Conservation (phyloP, 495 filamentous ascomycete genomes). For the Aspergillus panamensis region DNA sequence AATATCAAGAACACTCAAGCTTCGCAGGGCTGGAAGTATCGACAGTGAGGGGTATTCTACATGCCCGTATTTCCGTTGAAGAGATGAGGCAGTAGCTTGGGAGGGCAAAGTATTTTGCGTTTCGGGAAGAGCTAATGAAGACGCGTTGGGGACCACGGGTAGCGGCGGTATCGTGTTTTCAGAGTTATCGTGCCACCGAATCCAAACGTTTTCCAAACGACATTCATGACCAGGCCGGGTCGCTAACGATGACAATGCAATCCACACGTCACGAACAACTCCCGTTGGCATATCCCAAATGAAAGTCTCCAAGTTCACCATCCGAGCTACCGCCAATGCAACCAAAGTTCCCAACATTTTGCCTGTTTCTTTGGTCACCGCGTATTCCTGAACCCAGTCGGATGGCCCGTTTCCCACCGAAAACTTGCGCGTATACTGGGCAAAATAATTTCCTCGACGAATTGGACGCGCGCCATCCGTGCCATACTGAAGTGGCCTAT, state of each 20-base stretch:
- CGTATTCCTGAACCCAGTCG: slow-evolving; percentile 83
- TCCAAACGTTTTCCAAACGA: slow-evolving; percentile 75
- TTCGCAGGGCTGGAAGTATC: slow-evolving; percentile 75
- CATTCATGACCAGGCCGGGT: slow-evolving; percentile 58
- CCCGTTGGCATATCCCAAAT: slow-evolving; percentile 97
- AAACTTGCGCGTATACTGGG: slow-evolving; percentile 83
- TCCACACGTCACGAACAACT: slow-evolving; percentile 81
- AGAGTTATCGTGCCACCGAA: slow-evolving; percentile 86
- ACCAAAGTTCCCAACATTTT: slow-evolving; percentile 93
- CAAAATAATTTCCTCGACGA: slow-evolving; percentile 73
- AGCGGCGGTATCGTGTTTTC: slow-evolving; percentile 37
- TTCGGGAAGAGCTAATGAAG: slow-evolving; percentile 26
- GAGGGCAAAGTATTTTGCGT: slow-evolving; percentile 14
- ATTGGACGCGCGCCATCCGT: slow-evolving; percentile 12
- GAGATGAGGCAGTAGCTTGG: slow-evolving; percentile 11
- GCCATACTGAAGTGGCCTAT: slow-evolving; percentile 17
- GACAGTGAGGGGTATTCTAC: slow-evolving; percentile 87
- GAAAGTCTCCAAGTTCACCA: slow-evolving; percentile 88
- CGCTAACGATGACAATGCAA: slow-evolving; percentile 72
- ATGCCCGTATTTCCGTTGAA: slow-evolving; percentile 41
- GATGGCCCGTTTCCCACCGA: slow-evolving; percentile 83
- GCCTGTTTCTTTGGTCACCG: slow-evolving; percentile 82
- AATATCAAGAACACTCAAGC: slow-evolving; percentile 80
- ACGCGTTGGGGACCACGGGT: slow-evolving; percentile 17
- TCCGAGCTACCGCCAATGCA: slow-evolving; percentile 77